Base-by-base conservation (phyloP, 768 basidiomycete genomes). In the Leccinum subgranulosum region DNA sequence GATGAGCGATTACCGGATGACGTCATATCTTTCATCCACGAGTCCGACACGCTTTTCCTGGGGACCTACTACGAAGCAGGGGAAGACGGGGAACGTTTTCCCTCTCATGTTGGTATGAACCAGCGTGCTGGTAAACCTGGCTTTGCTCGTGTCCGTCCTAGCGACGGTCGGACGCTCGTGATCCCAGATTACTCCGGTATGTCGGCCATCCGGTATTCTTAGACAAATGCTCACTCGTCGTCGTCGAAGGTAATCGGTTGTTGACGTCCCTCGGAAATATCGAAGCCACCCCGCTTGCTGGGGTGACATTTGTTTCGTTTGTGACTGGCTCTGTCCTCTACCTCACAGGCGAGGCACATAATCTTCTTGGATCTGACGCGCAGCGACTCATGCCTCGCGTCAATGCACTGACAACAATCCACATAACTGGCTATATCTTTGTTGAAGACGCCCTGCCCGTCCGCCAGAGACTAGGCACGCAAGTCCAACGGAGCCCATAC, bases 51-150 rank as follows among this genome's bases (percentile, higher is more conserved):
- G 0, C 76, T 81, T 8, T 88, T 83, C 64, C 57, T 88, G 43
- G 85, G 84, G 5, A 81, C 84, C 1, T 74, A 76, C 1, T 84
- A 85, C 60, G 59, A 70, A 2, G 79, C 81, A 4, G 51, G 59
- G 3, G 55, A 69, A 11, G 79, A 83, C 17, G 67, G 65, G 1
- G 51, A 62, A 12, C 65, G 49, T 3, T 79, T 75, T 60, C 81
- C 81, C 0, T 84, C 85, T 1, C 86, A 87, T 62, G 62, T 85
- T 7, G 87, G 86, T 29, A 84, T 84, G 76, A 88, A 88, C 56
- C 82, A 85, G 29, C 83, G 87, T 5, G 85, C 83, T 4, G 87
- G 87, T 2, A 73, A 75, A 31, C 76, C 78, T 19, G 86, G 87
- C 0, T 87, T 86, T 64, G 73, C 83, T 1, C 83, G 86, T 12